These are phyloP conservation scores for Cordia subcordata DNA, from an alignment of 257 asterid genomes.

Conservation along the genomic window DNA sequence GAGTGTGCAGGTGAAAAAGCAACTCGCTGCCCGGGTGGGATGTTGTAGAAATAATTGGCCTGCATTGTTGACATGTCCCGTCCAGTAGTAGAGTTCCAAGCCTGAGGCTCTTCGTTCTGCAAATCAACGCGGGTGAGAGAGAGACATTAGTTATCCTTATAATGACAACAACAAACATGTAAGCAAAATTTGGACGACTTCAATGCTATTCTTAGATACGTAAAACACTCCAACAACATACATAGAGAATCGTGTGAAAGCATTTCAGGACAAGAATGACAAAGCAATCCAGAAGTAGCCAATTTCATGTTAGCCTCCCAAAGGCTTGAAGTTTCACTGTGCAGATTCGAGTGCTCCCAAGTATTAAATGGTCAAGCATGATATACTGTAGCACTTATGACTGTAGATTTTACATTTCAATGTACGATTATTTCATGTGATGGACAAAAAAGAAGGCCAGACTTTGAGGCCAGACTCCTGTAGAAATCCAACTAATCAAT, in stretches of 20 bases:
- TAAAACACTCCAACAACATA: no score
- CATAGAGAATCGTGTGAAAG: no score
- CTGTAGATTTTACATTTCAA: no score
- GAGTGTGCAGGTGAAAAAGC: constrained; percentile 32
- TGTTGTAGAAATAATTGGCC: constrained; percentile 44
- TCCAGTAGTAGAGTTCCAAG: constrained; percentile 28
- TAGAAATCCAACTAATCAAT: neutral
- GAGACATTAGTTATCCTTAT: constrained; percentile 1
- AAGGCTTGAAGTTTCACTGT: no score
- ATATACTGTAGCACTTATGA: no score
- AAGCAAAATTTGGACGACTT: neutral
- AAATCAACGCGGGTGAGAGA: neutral
- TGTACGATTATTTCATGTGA: no score
- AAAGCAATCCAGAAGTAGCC: no score
- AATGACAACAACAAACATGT: neutral
- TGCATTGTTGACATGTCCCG: constrained; percentile 38
- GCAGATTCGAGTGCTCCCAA: no score
- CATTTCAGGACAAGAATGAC: no score
- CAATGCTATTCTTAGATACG: neutral
- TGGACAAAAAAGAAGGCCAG: no score
- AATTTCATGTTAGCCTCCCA: no score
- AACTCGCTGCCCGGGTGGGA: constrained; percentile 44
- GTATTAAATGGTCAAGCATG: no score
- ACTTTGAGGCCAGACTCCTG: neutral
- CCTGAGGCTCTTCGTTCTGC: constrained; percentile 49